Evolutionary conservation across 495 filamentous ascomycete genomes (phyloP).

Genomic region (Penicillium pulvis): DNA sequence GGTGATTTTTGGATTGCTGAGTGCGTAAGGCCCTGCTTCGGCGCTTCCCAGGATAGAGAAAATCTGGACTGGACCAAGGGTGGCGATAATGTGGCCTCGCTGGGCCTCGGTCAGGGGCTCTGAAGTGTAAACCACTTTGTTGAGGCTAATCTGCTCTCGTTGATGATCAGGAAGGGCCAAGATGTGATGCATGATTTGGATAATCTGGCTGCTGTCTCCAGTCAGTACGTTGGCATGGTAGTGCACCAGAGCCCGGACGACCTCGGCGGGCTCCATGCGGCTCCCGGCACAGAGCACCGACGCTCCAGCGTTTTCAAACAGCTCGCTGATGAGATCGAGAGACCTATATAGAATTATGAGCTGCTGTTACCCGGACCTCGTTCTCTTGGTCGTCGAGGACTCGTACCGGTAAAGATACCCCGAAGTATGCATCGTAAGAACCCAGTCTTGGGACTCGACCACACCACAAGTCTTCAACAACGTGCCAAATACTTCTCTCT

Average conservation of each 20-base stretch:
- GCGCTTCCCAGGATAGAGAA: constrained; percentile 1
- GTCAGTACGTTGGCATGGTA: constrained; percentile 30
- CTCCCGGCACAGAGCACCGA: constrained; percentile 30
- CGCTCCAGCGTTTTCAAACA: constrained; percentile 21
- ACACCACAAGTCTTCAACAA: constrained; percentile 23
- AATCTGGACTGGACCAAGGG: neutral
- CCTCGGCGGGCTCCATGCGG: constrained; percentile 16
- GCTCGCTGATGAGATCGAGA: constrained; percentile 23
- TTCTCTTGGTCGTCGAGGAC: neutral
- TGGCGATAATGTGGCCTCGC: neutral
- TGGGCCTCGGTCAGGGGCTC: constrained; percentile 26
- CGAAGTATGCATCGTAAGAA: constrained; percentile 31
- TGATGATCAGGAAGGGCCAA: constrained; percentile 17
- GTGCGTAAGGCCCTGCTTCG: neutral
- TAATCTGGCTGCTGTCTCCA: constrained; percentile 29
- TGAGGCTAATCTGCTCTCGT: constrained; percentile 11
- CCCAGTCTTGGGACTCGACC: constrained; percentile 27
- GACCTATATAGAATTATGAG: too few relatives aligned
- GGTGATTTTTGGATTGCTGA: too few relatives aligned
- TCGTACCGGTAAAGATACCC: constrained; percentile 5
- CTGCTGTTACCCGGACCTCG: neutral
- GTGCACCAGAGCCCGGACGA: constrained; percentile 17
- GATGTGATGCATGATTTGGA: constrained; percentile 26
- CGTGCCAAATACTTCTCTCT: constrained; percentile 20
- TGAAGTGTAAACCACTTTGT: constrained; percentile 33